Percentiles rank a stretch among this genome's conserved stretches.
These are phyloP conservation scores for Arthrobotrys megalospora DNA, from an alignment of 2,329 filamentous ascomycete species.

Conservation along the genomic window DNA sequence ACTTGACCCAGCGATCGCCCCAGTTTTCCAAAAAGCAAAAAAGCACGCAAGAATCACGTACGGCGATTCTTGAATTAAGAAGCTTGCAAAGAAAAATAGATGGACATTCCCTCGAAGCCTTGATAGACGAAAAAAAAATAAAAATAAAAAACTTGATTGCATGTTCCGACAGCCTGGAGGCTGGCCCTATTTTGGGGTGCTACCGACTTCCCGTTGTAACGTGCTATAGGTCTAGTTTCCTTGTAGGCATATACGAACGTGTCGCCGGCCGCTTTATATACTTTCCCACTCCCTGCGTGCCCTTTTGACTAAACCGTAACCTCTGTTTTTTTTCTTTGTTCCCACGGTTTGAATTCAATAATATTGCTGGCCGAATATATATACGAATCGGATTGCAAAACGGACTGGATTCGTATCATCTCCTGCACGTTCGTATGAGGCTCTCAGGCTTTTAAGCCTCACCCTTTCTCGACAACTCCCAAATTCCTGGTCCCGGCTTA, in stretches of 20 bases:
- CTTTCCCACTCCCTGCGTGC: conserved; percentile 26
- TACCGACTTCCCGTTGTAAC: conserved; percentile 27
- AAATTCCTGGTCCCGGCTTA: background rate
- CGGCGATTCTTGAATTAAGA: conserved; percentile 61
- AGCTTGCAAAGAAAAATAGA: conserved; percentile 51
- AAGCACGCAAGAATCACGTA: conserved; percentile 56
- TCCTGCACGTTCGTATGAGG: conserved; percentile 26
- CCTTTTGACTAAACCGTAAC: conserved; percentile 18
- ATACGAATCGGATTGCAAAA: conserved; percentile 15
- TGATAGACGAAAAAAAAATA: conserved; percentile 22
- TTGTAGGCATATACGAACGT: conserved; percentile 38
- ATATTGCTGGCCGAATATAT: conserved; percentile 48
- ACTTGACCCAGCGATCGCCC: conserved; percentile 34
- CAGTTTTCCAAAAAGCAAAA: conserved; percentile 26
- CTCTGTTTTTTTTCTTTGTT: conserved; percentile 29
- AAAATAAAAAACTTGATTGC: conserved; percentile 12
- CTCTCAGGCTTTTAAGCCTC: conserved; percentile 41
- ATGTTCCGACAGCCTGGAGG: conserved; percentile 43
- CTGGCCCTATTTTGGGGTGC: conserved; percentile 44
- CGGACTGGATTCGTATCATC: conserved; percentile 16
- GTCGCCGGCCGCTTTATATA: conserved; percentile 52
- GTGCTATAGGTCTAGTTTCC: background rate
- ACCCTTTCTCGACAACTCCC: conserved; percentile 22
- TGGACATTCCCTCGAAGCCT: conserved; percentile 43
- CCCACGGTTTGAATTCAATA: conserved; percentile 12